Conservation (phyloP, 1,284 basidiomycete genomes). For the Heterobasidion irregulare region DNA sequence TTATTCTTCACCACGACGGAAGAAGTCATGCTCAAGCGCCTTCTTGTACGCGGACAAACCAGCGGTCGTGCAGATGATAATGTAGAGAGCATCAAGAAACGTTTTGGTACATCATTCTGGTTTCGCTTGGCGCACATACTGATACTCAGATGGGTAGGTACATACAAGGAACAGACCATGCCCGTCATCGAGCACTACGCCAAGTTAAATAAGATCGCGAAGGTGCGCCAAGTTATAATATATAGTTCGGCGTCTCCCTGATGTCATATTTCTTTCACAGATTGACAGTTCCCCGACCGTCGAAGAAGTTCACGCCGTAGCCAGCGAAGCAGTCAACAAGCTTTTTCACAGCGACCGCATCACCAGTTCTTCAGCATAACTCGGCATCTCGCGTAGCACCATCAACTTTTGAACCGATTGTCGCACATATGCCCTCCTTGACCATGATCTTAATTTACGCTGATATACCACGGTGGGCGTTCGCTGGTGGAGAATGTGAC, state of each 20-base stretch:
- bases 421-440: too few relatives aligned
- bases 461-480: too few relatives aligned
- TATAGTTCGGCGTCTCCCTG: neutral
- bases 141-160: conserved; percentile 38
- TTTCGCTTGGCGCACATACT: conserved; percentile 2
- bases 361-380: conserved; percentile 17
- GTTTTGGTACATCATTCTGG: conserved; percentile 66
- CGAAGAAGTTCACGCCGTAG: conserved; percentile 64
- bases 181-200: conserved; percentile 91
- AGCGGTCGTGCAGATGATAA: conserved; percentile 97
- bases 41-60: conserved; percentile 89
- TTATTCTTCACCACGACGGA: conserved; percentile 90
- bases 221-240: conserved; percentile 40
- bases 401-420: too few relatives aligned
- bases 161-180: conserved; percentile 91
- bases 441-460: too few relatives aligned
- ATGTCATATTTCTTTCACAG: conserved; percentile 29
- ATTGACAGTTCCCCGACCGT: conserved; percentile 73
- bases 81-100: conserved; percentile 90
- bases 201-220: conserved; percentile 64
- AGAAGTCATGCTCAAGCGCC: conserved; percentile 79
- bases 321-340: conserved; percentile 46
- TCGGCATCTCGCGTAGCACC: too few relatives aligned
- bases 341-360: conserved; percentile 20
- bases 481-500: too few relatives aligned